These are phyloP conservation scores for Coemansia sp. DNA, from an alignment of 192 early-diverging fungal species.

Conservation along the genomic window DNA sequence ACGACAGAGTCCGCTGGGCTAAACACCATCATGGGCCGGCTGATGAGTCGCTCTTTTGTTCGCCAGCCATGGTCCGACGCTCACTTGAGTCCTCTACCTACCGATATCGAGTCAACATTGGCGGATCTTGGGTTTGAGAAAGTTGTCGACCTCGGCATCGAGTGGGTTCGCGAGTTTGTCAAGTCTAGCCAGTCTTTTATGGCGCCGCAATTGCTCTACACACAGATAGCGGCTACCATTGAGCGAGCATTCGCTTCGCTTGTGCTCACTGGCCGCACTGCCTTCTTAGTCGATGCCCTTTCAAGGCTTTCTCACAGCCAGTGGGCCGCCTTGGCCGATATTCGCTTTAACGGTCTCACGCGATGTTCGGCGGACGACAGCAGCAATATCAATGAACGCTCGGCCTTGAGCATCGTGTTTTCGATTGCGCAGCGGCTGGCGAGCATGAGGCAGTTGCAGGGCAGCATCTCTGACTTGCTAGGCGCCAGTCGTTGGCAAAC, in stretches of 20 bases:
- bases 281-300: conserved; percentile 2
- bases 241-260: conserved; percentile 15
- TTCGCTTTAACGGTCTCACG: background rate
- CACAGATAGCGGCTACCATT: conserved; percentile 27
- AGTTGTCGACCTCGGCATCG: conserved; percentile 12
- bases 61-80: conserved; percentile 17
- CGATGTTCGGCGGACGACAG: background rate
- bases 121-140: background rate
- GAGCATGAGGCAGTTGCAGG: conserved; percentile 2
- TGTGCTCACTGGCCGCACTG: conserved; percentile 2
- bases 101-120: background rate
- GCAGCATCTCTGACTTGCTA: background rate
- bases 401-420: conserved; percentile 31
- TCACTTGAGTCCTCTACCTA: conserved; percentile 11
- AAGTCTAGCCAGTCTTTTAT: conserved; percentile 4
- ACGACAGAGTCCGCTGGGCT: background rate
- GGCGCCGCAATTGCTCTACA: conserved; percentile 21
- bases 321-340: conserved; percentile 29
- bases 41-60: conserved; percentile 33
- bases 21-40: conserved; percentile 13
- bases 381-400: background rate
- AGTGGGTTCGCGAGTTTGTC: conserved; percentile 44
- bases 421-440: conserved; percentile 21
- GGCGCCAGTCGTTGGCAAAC: conserved; percentile 25
- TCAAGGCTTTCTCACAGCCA: conserved; percentile 10